phyloP scores from a whole-genome alignment of 2,329 filamentous ascomycete genomes.

The Paraphaeosphaeria sporulosa region DNA sequence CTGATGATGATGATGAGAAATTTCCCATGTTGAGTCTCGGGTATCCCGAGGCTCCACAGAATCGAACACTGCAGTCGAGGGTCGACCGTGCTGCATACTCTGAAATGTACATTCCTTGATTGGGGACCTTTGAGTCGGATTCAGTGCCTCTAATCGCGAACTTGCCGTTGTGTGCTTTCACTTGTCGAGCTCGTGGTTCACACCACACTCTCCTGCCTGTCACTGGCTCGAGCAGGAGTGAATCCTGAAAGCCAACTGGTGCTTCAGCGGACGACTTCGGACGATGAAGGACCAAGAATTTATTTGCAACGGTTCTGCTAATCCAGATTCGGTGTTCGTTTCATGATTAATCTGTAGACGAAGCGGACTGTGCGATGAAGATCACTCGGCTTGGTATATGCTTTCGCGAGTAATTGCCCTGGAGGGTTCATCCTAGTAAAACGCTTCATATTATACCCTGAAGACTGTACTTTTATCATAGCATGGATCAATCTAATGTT shows the following conservation, averaged over 20 bases:
- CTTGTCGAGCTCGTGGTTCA: not conserved
- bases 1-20: constrained; percentile 12
- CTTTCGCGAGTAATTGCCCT: not conserved
- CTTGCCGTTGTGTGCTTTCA: not conserved
- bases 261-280: not conserved
- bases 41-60: not conserved
- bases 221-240: not conserved
- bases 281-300: not conserved
- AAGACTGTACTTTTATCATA: not conserved
- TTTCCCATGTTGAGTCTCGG: constrained; percentile 18
- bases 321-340: not conserved
- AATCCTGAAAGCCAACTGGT: not conserved
- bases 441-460: not conserved
- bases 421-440: not conserved
- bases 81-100: constrained; percentile 2
- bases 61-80: not conserved
- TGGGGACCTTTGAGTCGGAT: too few relatives aligned
- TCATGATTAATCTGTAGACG: not conserved
- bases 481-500: not conserved
- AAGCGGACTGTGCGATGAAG: not conserved
- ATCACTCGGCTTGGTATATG: not conserved
- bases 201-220: not conserved
- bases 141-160: not conserved
- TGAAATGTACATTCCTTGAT: not conserved
- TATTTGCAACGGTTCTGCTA: not conserved